These are phyloP conservation scores for Pezicula neosporulosa DNA, from an alignment of 2,329 filamentous ascomycete genomes.

Conservation along the genomic window DNA sequence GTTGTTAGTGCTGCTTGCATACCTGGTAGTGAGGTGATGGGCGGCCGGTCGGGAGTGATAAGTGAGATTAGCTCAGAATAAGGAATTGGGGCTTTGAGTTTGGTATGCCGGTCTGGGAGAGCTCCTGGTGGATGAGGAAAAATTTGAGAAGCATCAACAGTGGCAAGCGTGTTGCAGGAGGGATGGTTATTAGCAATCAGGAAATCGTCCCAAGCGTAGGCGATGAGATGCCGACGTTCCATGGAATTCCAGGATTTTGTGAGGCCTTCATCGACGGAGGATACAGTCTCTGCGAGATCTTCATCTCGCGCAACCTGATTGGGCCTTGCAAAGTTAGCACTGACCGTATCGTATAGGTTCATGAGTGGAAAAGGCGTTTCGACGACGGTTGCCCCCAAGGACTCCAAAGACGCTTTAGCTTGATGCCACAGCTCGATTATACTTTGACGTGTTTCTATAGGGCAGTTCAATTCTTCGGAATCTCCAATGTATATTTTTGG, in stretches of 20 bases:
- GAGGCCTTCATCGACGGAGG: conserved; percentile 1
- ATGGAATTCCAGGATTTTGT: conserved; percentile 6
- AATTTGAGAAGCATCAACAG: conserved; percentile 16
- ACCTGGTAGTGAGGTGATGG: conserved; percentile 33
- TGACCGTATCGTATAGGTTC: conserved; percentile 22
- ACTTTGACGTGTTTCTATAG: neutral
- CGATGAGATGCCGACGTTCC: conserved; percentile 7
- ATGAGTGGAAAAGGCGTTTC: conserved; percentile 32
- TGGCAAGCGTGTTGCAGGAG: conserved; percentile 10
- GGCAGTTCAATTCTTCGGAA: conserved; percentile 11
- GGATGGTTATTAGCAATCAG: conserved; percentile 5
- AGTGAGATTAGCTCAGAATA: neutral
- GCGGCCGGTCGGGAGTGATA: conserved; percentile 23
- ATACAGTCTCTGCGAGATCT: neutral
- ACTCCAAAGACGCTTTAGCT: conserved; percentile 24
- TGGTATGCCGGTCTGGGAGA: conserved; percentile 3
- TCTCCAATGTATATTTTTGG: conserved; percentile 48
- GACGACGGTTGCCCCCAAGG: conserved; percentile 28
- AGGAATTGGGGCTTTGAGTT: neutral
- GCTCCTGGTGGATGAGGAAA: conserved; percentile 5
- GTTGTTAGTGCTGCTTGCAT: conserved; percentile 38
- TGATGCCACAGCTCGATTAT: conserved; percentile 21
- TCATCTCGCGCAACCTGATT: neutral
- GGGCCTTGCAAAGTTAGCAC: neutral
- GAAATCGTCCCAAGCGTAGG: conserved; percentile 12